phyloP scores from a whole-genome alignment of 2,329 filamentous ascomycete species.

The Phoma sp. region DNA sequence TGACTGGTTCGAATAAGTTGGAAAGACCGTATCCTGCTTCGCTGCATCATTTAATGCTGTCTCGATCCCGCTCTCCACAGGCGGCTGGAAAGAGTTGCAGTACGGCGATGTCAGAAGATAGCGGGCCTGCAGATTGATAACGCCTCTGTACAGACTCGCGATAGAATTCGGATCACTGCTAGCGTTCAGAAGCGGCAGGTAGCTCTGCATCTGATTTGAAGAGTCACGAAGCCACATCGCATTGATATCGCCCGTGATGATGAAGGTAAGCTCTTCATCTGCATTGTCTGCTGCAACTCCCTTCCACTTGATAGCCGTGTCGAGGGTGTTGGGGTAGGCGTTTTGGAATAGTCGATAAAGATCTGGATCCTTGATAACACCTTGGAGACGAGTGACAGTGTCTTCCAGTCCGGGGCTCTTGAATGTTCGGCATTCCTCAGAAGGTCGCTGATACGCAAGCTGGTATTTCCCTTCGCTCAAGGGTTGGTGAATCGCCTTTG shows the following conservation, averaged over 20 bases:
- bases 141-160: slow-evolving; percentile 70
- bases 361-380: slow-evolving; percentile 60
- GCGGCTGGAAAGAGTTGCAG: slow-evolving; percentile 61
- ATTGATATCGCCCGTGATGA: slow-evolving; percentile 65
- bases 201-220: slow-evolving; percentile 74
- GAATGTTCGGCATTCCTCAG: slow-evolving; percentile 54
- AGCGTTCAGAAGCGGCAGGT: slow-evolving; percentile 65
- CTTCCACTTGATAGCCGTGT: slow-evolving; percentile 74
- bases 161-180: slow-evolving; percentile 63
- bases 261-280: slow-evolving; percentile 67
- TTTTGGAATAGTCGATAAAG: slow-evolving; percentile 74
- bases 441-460: slow-evolving; percentile 54
- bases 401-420: slow-evolving; percentile 53
- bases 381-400: slow-evolving; percentile 42
- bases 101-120: slow-evolving; percentile 67
- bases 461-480: slow-evolving; percentile 53
- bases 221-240: slow-evolving; percentile 62
- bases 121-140: slow-evolving; percentile 73
- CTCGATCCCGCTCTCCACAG: slow-evolving; percentile 53
- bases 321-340: slow-evolving; percentile 75
- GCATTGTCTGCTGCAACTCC: slow-evolving; percentile 63
- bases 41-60: slow-evolving; percentile 49
- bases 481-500: slow-evolving; percentile 50
- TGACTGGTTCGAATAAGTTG: slow-evolving; percentile 50
- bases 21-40: slow-evolving; percentile 51